Percentiles rank a stretch among this genome's conserved stretches.
Conservation (phyloP, 2,329 filamentous ascomycete species). For the Curvularia eragrostidis region DNA sequence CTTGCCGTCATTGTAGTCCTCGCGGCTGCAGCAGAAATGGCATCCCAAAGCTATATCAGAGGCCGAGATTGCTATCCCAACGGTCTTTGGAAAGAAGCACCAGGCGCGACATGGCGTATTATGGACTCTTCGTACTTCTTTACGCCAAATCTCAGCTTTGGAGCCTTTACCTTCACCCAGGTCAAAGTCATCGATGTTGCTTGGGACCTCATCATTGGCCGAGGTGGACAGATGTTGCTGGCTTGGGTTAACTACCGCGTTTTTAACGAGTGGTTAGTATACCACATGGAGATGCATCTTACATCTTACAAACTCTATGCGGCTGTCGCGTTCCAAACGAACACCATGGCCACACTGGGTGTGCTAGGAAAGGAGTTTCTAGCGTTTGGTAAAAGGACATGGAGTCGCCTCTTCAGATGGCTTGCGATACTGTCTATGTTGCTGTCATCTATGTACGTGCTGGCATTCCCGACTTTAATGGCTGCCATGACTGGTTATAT, state of each 20-base stretch:
- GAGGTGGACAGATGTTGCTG: conserved; percentile 45
- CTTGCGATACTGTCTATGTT: conserved; percentile 40
- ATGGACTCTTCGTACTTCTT: conserved; percentile 47
- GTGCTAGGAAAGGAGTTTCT: conserved; percentile 41
- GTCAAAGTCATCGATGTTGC: conserved; percentile 49
- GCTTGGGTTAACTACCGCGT: conserved; percentile 47
- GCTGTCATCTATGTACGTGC: conserved; percentile 42
- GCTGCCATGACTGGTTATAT: conserved; percentile 52
- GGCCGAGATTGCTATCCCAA: conserved; percentile 43
- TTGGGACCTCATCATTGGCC: conserved; percentile 49
- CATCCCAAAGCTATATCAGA: conserved; percentile 36
- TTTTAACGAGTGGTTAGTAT: conserved; percentile 48
- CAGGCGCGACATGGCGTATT: conserved; percentile 42
- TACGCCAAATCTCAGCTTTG: conserved; percentile 42
- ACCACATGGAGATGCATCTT: conserved; percentile 44
- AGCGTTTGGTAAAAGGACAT: conserved; percentile 29
- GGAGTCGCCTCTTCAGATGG: conserved; percentile 44
- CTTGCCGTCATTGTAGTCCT: conserved; percentile 37
- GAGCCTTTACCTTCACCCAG: conserved; percentile 43
- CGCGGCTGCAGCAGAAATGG: conserved; percentile 35
- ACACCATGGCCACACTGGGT: conserved; percentile 39
- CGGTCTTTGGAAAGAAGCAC: conserved; percentile 38
- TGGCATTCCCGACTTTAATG: conserved; percentile 48
- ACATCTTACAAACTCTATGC: conserved; percentile 43
- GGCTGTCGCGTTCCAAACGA: conserved; percentile 39